Evolutionary conservation across 2,329 filamentous ascomycete genomes (phyloP), one percentile per base, ranked within the genome.

Genomic region (Daldinia eschscholtzii): DNA sequence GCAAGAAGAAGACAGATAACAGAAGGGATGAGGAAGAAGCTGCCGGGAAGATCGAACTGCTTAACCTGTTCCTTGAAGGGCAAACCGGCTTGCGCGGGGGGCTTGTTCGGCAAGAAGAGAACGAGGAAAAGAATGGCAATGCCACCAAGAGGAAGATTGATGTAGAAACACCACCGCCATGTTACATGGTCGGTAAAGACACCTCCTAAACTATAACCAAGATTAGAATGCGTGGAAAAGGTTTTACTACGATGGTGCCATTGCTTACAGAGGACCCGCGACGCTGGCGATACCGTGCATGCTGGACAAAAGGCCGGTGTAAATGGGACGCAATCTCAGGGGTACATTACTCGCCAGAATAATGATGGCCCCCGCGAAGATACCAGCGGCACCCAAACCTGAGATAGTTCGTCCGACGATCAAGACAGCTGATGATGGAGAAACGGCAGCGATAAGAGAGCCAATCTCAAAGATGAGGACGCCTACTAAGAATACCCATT

Each of bases 1-100:
- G 84, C 84, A 6, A 86, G 75, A 0, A 85, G 70, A 10, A 85
- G 79, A 61, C 81, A 84, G 46, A 84, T 75, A 37, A 84, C 79
- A 7, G 80, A 72, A 4, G 76, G 74, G 39, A 78, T 72, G 57
- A 78, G 73, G 30, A 77, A 57, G 1, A 74, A 41, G 0, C 73
- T 75, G 20, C 77, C 77, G 15, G 75, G 46, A 2, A 72, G 76
- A 57, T 78, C 57, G 37, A 66, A 58, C 37, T 67, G 64, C 50
- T 67, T 67, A 23, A 67, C 18, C 28, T 67, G 59, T 33, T 67
- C 64, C 41, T 67, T 67, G 39, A 53, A 63, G 13, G 59, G 23
- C 18, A 62, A n/a, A 10, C 59, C 55, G 26, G 64, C 53, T 28
- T 63, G 59, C 9, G 59, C 33, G 4, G 64, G 20, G 10, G 64